These are phyloP conservation scores for Penicillium occitanis DNA, from an alignment of 2,329 filamentous ascomycete species.

Conservation along the genomic window DNA sequence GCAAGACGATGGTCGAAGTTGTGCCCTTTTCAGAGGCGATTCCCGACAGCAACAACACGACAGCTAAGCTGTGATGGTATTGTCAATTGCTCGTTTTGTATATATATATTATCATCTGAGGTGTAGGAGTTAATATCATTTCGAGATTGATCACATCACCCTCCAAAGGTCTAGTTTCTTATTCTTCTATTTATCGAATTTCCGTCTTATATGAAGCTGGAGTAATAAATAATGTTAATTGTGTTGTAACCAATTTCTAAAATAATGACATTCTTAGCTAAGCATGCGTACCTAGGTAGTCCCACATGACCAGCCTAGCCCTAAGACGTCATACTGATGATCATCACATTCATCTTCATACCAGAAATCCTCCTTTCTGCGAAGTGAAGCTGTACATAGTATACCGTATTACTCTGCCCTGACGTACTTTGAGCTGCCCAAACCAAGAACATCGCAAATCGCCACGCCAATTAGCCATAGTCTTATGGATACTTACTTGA, in stretches of 20 bases:
- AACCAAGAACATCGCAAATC: not conserved
- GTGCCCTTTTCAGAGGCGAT: conserved; percentile 36
- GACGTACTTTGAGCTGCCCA: not conserved
- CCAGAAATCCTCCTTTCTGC: not conserved
- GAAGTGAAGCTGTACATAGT: not conserved
- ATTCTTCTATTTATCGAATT: not conserved
- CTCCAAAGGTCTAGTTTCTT: not conserved
- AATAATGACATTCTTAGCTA: not conserved
- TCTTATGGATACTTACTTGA: not conserved
- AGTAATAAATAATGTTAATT: not conserved
- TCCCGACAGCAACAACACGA: conserved; percentile 29
- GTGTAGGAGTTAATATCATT: not conserved
- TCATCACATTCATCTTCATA: not conserved
- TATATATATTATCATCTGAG: not conserved
- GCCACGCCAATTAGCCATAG: not conserved
- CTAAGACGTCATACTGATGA: conserved; percentile 15
- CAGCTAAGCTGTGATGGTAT: conserved; percentile 42
- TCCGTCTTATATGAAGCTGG: not conserved
- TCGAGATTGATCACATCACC: not conserved
- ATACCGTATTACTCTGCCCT: not conserved
- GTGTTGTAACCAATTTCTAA: not conserved
- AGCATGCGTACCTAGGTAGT: not conserved
- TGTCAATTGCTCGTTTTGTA: not conserved
- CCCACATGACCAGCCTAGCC: conserved; percentile 7
- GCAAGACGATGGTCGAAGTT: conserved; percentile 57